Base-by-base conservation (phyloP, 352 stramenopile genomes). In the Globisporangium takayamanum region DNA sequence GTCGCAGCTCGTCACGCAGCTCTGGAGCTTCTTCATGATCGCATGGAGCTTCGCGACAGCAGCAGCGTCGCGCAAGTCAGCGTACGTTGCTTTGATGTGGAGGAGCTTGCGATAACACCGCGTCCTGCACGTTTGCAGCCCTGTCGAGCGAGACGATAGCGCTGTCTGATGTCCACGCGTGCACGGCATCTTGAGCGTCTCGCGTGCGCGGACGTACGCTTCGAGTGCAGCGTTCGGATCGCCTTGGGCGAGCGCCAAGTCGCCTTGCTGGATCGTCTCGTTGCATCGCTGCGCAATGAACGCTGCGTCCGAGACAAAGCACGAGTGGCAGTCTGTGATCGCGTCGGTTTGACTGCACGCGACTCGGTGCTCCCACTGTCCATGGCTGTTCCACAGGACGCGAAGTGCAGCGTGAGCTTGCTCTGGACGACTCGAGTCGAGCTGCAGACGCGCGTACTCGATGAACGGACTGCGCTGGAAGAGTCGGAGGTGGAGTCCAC, bases 401-500 rank as follows among this genome's bases (percentile, higher is more conserved):
- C 69, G 71, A 44, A 88, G 69, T 2, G 81, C 72, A 25, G 72
- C 53, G 51, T 74, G 74, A 5, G 79, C 81, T 48, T 87, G 71
- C 30, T 67, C 67, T 25, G 75, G 69, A 0, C 72, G 69, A 45
- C 59, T 66, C 26, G 76, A 64, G 37, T 80, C 74, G 15, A 89
- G 57, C 26, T 91, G 73, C 49, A 92, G 51, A 57, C 86, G 69
- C 10, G 78, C 79, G 33, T 80, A 92, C 48, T 85, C 69, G 50
- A 78, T 81, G 62, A 88, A 87, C 20, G 81, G 81, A 28, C 67
- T 62, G 20, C 68, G 76, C 51, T 73, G 71, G n/a, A 86, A 87
- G 14, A 74, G 73, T 18, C 50, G 56, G 25, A 87, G 66, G n/a
- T 78, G 64, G 4, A 92, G 37, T 7, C 78, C 74, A 42, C 79